These are phyloP conservation scores for Colletotrichum incanum DNA, from an alignment of 2,329 filamentous ascomycete species.

Conservation along the genomic window DNA sequence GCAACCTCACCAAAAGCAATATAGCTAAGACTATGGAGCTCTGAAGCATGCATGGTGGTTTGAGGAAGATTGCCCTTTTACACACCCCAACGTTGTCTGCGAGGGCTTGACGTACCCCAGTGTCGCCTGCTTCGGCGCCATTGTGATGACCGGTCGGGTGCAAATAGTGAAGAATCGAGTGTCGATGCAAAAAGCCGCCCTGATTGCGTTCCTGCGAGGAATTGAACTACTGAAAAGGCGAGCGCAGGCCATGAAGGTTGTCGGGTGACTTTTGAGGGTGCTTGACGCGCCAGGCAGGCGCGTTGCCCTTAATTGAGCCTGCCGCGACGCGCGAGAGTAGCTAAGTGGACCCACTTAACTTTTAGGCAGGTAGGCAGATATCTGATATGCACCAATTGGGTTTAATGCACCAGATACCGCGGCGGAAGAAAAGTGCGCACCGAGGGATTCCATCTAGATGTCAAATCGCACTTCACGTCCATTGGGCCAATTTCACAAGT, in stretches of 20 bases:
- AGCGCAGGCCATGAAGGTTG: slow-evolving; percentile 39
- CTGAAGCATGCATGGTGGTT: slow-evolving; percentile 2
- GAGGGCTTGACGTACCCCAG: slow-evolving; percentile 87
- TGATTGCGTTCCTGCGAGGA: slow-evolving; percentile 20
- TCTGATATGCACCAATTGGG: slow-evolving; percentile 14
- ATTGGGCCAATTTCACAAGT: not conserved
- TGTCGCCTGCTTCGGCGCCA: slow-evolving; percentile 81
- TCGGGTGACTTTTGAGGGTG: slow-evolving; percentile 28
- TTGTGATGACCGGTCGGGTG: slow-evolving; percentile 46
- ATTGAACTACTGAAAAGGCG: slow-evolving; percentile 31
- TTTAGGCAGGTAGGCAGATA: slow-evolving; percentile 11
- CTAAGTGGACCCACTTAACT: slow-evolving; percentile 20
- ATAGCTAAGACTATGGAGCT: not conserved
- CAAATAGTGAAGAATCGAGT: slow-evolving; percentile 14
- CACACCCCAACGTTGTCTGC: slow-evolving; percentile 83
- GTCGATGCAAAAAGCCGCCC: slow-evolving; percentile 12
- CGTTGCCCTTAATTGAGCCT: slow-evolving; percentile 55
- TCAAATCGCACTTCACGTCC: not conserved
- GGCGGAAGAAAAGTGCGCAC: not conserved
- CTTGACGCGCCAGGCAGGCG: slow-evolving; percentile 59
- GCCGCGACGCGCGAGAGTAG: slow-evolving; percentile 30
- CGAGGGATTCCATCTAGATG: not conserved
- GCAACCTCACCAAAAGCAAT: not conserved
- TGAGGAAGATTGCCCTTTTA: slow-evolving; percentile 44
- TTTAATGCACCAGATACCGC: not conserved